phyloP scores from a whole-genome alignment of 768 basidiomycete genomes.

The Lentinula lateritia region DNA sequence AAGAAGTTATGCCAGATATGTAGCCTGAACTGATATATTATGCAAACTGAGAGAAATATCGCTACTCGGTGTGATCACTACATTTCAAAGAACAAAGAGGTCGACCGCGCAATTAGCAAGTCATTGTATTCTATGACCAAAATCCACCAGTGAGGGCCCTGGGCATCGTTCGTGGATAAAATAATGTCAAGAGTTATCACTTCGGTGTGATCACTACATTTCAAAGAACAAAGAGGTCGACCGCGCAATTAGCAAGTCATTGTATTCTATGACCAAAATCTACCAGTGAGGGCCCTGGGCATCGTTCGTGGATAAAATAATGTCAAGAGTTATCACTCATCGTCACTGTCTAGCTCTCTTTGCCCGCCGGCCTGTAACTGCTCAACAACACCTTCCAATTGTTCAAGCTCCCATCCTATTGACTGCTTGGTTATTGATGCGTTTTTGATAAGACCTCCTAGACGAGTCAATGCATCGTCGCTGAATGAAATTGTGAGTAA shows the following conservation, averaged over 20 bases:
- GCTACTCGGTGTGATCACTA: too few species aligned
- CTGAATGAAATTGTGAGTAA: conserved; percentile 27
- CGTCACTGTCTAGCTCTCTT: conserved; percentile 62
- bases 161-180: not conserved
- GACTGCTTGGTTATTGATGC: conserved; percentile 43
- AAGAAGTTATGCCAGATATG: too few species aligned
- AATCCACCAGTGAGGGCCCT: too few species aligned
- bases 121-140: too few species aligned
- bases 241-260: too few species aligned
- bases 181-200: conserved; percentile 3
- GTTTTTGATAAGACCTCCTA: conserved; percentile 38
- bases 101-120: too few species aligned
- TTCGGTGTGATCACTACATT: conserved; percentile 14
- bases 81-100: too few species aligned
- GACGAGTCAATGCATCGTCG: conserved; percentile 43
- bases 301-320: not conserved
- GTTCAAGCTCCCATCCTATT: conserved; percentile 69
- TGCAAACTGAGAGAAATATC: too few species aligned
- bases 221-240: too few species aligned
- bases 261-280: too few species aligned
- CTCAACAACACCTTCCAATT: conserved; percentile 53
- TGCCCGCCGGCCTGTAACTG: conserved; percentile 23
- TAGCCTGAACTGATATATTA: too few species aligned
- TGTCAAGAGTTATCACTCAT: conserved; percentile 33
- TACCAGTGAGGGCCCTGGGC: not conserved